Base-by-base conservation (phyloP, 2,329 filamentous ascomycete genomes). In the Lachnellula occidentalis region DNA sequence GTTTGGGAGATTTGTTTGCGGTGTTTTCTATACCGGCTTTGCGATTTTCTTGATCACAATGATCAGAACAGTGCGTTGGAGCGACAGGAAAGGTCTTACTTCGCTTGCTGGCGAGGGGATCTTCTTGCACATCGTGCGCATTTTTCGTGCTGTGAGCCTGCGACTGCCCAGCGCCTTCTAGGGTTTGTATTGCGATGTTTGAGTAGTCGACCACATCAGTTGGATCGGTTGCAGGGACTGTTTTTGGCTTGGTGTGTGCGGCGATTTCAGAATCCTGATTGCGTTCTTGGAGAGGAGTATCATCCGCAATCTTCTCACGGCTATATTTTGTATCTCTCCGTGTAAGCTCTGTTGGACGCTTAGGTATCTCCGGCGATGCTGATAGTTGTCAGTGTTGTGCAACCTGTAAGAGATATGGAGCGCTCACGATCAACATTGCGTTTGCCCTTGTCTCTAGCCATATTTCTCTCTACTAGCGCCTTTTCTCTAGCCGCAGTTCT, bases 1-100 rank as follows among this genome's bases (percentile, higher is more conserved):
- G 47, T 36, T 27, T 24, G 27, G 49, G 45, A 45, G 50, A 58
- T 34, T 27, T 52, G 2, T 43, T 21, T 43, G 17, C 41, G 21
- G 19, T n/a, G 11, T 1, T 12, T 21, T 43, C 11, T 19, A 6
- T 21, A 5, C 6, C 19, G 19, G 19, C 21, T 22, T 21, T 43
- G 6, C 27, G 27, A 9, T 8, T 31, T 31, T 31, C 27, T 11
- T 31, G 27, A 31, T 31, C 27, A 9, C 8, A 9, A 11, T 11
- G 27, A 31, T 42, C 50, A 45, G 36, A 45, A 46, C 46, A 58
- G 14, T 52, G 57, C 9, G 43, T 53, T 14, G 42, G 5, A 9
- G 14, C 21, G 9, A 34, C 22, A 34, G 54, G 57, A 43, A 58
- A 56, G 2, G 59, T 57, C 21, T 59, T 56, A 34, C 22, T 56